A percentile compares a stretch with the other conserved stretches of the same genome.
Conservation (phyloP, 176 grass and related monocot species). For the Tillandsia leiboldiana region DNA sequence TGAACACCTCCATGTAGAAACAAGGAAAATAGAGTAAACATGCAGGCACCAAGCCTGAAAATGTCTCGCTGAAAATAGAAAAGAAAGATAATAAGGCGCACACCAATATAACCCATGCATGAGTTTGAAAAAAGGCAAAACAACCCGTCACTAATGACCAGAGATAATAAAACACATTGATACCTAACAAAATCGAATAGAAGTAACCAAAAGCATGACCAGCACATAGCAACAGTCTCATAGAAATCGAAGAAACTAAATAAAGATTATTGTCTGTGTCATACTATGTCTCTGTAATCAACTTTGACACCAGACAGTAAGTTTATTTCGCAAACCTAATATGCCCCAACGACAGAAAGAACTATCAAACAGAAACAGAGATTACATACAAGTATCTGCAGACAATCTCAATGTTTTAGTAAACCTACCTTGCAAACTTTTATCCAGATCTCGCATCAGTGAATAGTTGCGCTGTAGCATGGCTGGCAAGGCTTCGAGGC, state of each 20-base stretch:
- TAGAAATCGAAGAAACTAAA: background rate
- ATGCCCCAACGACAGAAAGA: no score
- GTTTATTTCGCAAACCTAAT: conserved; percentile 42
- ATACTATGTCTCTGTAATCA: no score
- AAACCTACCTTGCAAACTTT: conserved; percentile 55
- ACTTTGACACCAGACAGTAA: background rate
- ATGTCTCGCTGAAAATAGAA: background rate
- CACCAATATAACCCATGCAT: no score
- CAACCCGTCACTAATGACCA: no score
- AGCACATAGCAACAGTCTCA: no score
- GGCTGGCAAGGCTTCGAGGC: conserved; percentile 62
- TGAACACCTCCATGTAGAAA: conserved; percentile 58
- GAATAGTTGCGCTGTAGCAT: conserved; percentile 71
- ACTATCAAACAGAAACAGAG: background rate
- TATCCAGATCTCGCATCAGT: conserved; percentile 65
- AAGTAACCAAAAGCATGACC: no score
- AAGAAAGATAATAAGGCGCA: background rate
- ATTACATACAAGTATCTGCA: background rate
- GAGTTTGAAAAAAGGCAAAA: no score
- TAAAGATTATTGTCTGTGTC: no score
- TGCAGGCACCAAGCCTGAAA: background rate
- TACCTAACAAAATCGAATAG: no score
- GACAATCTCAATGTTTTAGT: no score
- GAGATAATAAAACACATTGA: no score
- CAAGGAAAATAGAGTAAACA: conserved; percentile 4